A percentile compares a stretch with the other conserved stretches of the same genome.
Evolutionary conservation across 2,329 filamentous ascomycete genomes (phyloP).

Genomic region (Diplodia seriata): DNA sequence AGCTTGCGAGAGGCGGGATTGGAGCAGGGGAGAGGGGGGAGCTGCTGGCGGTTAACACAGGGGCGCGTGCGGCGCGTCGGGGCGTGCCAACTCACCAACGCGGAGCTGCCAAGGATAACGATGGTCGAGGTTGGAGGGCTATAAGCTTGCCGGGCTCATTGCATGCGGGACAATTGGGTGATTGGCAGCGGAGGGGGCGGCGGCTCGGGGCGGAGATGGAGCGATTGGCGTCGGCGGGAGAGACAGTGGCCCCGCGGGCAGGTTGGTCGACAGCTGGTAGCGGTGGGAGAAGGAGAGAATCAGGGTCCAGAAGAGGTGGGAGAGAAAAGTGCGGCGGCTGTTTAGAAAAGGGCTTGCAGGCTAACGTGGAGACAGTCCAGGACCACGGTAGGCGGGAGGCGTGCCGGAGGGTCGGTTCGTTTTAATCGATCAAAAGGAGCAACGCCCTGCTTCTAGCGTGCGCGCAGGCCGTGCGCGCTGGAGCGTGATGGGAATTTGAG

Average conservation of each 20-base stretch:
- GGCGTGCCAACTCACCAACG: conserved; percentile 29
- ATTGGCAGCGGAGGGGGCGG: neutral
- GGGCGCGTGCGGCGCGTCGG: conserved; percentile 12
- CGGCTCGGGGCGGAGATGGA: neutral
- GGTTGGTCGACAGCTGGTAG: conserved; percentile 22
- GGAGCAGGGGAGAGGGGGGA: conserved; percentile 4
- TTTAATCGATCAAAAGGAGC: conserved; percentile 51
- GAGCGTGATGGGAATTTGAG: conserved; percentile 29
- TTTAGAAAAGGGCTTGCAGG: conserved; percentile 47
- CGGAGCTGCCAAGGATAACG: conserved; percentile 26
- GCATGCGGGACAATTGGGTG: conserved; percentile 33
- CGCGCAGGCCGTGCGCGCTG: conserved; percentile 28
- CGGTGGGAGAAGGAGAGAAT: conserved; percentile 32
- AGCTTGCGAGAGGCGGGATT: conserved; percentile 19
- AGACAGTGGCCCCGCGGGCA: conserved; percentile 23
- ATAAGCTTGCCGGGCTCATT: conserved; percentile 38
- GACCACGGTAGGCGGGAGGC: conserved; percentile 52
- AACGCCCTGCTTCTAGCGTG: conserved; percentile 40
- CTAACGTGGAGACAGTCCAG: conserved; percentile 48
- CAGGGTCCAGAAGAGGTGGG: conserved; percentile 50
- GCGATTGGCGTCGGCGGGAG: conserved; percentile 31
- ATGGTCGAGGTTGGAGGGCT: conserved; percentile 20
- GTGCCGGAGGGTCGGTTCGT: conserved; percentile 47
- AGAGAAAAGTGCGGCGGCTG: conserved; percentile 49
- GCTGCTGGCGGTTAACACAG: conserved; percentile 24